These are phyloP conservation scores for Glonium stellatum DNA, from an alignment of 495 filamentous ascomycete species.

Conservation along the genomic window DNA sequence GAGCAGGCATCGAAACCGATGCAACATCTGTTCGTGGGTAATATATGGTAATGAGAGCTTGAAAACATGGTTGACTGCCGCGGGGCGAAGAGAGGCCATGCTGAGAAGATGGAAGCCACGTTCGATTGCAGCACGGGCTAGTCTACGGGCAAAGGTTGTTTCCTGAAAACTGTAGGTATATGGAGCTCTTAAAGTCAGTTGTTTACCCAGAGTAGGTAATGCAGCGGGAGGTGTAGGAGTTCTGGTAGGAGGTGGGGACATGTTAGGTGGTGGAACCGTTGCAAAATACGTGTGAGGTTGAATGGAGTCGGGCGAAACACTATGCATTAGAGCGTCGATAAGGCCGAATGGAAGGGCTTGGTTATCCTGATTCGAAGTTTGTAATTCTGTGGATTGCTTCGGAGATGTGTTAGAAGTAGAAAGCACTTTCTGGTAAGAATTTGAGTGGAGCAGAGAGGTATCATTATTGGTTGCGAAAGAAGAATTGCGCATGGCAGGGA, in stretches of 20 bases:
- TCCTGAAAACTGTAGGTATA: slow-evolving; percentile 53
- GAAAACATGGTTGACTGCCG: slow-evolving; percentile 52
- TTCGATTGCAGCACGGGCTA: slow-evolving; percentile 63
- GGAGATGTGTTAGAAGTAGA: no score
- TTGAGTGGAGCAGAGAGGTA: not conserved
- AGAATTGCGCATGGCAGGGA: slow-evolving; percentile 10
- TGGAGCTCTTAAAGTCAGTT: slow-evolving; percentile 26
- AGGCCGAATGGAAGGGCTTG: slow-evolving; percentile 21
- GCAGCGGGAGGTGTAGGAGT: slow-evolving; percentile 8
- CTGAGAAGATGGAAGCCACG: slow-evolving; percentile 53
- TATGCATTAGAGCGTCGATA: slow-evolving; percentile 7
- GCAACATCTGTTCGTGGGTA: slow-evolving; percentile 43
- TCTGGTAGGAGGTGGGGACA: slow-evolving; percentile 10
- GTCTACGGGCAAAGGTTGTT: slow-evolving; percentile 59
- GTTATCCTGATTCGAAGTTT: not conserved
- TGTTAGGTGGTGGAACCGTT: slow-evolving; percentile 11
- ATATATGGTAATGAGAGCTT: slow-evolving; percentile 57
- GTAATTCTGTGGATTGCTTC: not conserved
- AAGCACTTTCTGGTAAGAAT: no score
- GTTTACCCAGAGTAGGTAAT: slow-evolving; percentile 8
- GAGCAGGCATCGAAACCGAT: slow-evolving; percentile 42
- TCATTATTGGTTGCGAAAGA: slow-evolving; percentile 4
- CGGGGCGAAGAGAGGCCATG: slow-evolving; percentile 45
- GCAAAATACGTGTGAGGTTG: slow-evolving; percentile 2
- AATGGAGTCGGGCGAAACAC: slow-evolving; percentile 1